Percentiles rank a stretch among this genome's conserved stretches.
These are phyloP conservation scores for Vitis hybrid DNA, from an alignment of 177 flowering plant genomes.

Conservation along the genomic window DNA sequence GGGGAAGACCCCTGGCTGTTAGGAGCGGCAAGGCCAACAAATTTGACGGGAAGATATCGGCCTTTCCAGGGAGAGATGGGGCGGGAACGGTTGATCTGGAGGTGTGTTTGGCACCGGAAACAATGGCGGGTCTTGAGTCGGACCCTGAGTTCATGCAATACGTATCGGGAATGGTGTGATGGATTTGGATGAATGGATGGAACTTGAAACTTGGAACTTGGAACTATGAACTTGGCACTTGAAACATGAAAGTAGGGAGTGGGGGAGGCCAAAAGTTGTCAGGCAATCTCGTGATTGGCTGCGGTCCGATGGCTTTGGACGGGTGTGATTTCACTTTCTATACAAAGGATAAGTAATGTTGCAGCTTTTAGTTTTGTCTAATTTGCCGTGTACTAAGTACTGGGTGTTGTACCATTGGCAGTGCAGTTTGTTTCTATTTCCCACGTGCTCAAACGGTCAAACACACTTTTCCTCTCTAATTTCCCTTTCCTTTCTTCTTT, in stretches of 20 bases:
- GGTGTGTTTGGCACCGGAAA: slow-evolving; percentile 67
- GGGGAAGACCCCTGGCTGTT: slow-evolving; percentile 85
- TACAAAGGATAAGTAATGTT: too few relatives aligned
- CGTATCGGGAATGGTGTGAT: slow-evolving; percentile 30
- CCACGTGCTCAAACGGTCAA: too few relatives aligned
- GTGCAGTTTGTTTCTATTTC: too few relatives aligned
- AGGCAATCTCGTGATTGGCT: neutral
- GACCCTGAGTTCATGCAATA: slow-evolving; percentile 86
- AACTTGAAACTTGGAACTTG: too few relatives aligned
- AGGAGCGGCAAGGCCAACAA: slow-evolving; percentile 84
- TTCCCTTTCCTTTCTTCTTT: too few relatives aligned
- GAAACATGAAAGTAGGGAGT: neutral
- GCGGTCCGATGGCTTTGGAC: too few relatives aligned
- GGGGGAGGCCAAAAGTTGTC: neutral
- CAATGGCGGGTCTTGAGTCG: slow-evolving; percentile 64
- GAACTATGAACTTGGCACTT: neutral
- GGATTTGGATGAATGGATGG: too few relatives aligned
- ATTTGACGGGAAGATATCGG: slow-evolving; percentile 94
- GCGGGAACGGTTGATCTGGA: slow-evolving; percentile 82
- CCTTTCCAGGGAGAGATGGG: slow-evolving; percentile 84
- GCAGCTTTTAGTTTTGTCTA: too few relatives aligned
- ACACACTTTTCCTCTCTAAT: too few relatives aligned
- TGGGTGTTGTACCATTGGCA: too few relatives aligned
- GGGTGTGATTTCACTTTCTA: too few relatives aligned
- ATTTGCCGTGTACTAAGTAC: too few relatives aligned